phyloP scores from a whole-genome alignment of 1,139 yeast genomes.

The Candida tunisiensis region DNA sequence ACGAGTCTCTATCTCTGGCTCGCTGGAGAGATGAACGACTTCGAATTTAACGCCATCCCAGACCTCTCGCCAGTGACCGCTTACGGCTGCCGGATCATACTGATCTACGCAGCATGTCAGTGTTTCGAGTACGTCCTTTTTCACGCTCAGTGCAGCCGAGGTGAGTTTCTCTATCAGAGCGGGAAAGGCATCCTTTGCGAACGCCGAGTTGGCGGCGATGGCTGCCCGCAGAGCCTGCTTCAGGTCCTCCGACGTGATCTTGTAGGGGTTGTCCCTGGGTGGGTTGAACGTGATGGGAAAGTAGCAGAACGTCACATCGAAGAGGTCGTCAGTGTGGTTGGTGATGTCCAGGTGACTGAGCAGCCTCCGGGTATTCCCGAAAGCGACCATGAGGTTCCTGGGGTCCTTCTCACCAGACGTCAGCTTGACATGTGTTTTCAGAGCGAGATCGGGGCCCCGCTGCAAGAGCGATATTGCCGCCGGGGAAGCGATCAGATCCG shows the following conservation, averaged over 20 bases:
- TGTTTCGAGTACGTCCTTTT: conserved; percentile 59
- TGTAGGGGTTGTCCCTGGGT: conserved; percentile 81
- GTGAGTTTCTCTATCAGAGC: conserved; percentile 71
- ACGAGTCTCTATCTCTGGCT: conserved; percentile 23
- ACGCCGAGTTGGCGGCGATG: conserved; percentile 44
- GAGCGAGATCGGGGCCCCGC: conserved; percentile 24
- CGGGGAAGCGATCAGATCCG: conserved; percentile 14
- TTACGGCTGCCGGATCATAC: conserved; percentile 30
- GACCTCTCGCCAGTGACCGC: conserved; percentile 47
- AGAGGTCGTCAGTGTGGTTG: conserved; percentile 38
- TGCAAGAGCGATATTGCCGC: conserved; percentile 1
- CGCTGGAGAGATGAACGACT: conserved; percentile 54
- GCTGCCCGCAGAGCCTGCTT: conserved; percentile 36
- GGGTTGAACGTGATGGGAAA: conserved; percentile 95
- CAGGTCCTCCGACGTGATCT: conserved; percentile 58
- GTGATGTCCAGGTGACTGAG: conserved; percentile 28
- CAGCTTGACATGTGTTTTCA: conserved; percentile 43
- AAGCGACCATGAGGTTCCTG: conserved; percentile 58
- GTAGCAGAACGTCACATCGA: conserved; percentile 84
- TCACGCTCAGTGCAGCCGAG: conserved; percentile 63
- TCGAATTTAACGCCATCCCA: conserved; percentile 90
- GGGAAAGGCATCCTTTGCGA: conserved; percentile 61
- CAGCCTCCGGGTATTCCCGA: conserved; percentile 36
- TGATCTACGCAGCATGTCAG: conserved; percentile 36
- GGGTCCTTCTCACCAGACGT: conserved; percentile 94